phyloP scores from a whole-genome alignment of 2,329 filamentous ascomycete species.

The Nothopassalora personata region DNA sequence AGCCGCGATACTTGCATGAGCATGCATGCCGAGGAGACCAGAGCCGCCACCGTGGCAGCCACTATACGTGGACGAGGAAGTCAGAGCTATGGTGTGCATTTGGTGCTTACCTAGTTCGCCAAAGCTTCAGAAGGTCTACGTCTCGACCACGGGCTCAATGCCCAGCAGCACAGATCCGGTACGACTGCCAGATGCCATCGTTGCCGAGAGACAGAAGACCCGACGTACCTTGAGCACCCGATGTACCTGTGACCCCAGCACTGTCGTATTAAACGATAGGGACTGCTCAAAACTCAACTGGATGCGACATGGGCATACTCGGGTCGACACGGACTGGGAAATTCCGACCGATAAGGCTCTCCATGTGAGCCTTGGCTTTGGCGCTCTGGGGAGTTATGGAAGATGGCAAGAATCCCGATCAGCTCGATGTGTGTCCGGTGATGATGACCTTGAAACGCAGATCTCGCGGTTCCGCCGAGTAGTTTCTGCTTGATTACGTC shows the following conservation, averaged over 20 bases:
- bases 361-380: too few relatives aligned
- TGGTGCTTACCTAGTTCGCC: too few relatives aligned
- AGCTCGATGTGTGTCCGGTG: not conserved
- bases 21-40: too few relatives aligned
- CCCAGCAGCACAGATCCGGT: not conserved
- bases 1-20: too few relatives aligned
- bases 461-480: not conserved
- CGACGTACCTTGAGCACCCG: not conserved
- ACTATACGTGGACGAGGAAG: too few relatives aligned
- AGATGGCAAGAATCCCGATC: not conserved
- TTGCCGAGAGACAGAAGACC: not conserved
- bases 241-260: not conserved
- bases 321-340: too few relatives aligned
- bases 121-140: too few relatives aligned
- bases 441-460: not conserved
- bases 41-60: too few relatives aligned
- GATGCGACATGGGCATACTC: too few relatives aligned
- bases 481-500: not conserved
- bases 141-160: not conserved
- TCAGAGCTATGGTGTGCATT: too few relatives aligned
- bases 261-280: not conserved
- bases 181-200: not conserved
- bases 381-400: not conserved
- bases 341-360: too few relatives aligned
- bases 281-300: not conserved